phyloP scores from a whole-genome alignment of 192 early-diverging fungal genomes.

The Linnemannia hyalina region DNA sequence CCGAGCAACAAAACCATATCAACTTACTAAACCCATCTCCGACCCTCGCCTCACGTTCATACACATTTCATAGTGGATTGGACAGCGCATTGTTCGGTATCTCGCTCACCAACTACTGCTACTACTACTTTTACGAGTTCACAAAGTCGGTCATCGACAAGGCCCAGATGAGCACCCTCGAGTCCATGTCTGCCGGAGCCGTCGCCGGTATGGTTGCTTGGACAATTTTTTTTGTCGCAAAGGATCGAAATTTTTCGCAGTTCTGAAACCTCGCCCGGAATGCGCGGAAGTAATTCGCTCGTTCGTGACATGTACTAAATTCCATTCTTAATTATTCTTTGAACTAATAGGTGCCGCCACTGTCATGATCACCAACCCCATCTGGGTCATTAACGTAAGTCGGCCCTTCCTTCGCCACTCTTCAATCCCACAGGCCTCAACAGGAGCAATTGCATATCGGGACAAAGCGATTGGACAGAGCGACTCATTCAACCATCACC shows the following conservation, averaged over 20 bases:
- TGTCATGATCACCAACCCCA: slow-evolving; percentile 94
- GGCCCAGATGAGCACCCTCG: slow-evolving; percentile 83
- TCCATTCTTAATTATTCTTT: slow-evolving; percentile 22
- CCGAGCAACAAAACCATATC: neutral
- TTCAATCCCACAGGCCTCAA: too few relatives aligned
- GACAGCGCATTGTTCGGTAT: slow-evolving; percentile 97
- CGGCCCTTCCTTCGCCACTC: too few relatives aligned
- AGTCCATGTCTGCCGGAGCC: slow-evolving; percentile 95
- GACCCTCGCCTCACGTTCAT: neutral
- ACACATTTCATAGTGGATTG: slow-evolving; percentile 76
- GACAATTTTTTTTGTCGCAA: neutral
- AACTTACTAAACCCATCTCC: neutral
- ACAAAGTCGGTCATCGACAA: slow-evolving; percentile 89
- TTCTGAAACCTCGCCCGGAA: neutral
- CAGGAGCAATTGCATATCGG: too few relatives aligned
- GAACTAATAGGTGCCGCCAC: slow-evolving; percentile 68
- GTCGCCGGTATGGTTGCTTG: slow-evolving; percentile 72
- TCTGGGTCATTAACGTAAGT: slow-evolving; percentile 97
- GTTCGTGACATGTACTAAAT: neutral
- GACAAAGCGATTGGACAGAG: too few relatives aligned
- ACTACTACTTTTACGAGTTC: slow-evolving; percentile 91
- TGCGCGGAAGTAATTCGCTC: neutral
- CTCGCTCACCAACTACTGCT: slow-evolving; percentile 92
- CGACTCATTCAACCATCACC: too few relatives aligned
- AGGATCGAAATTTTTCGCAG: neutral